Base-by-base conservation (phyloP, 257 asterid genomes). In the Salvia splendens region DNA sequence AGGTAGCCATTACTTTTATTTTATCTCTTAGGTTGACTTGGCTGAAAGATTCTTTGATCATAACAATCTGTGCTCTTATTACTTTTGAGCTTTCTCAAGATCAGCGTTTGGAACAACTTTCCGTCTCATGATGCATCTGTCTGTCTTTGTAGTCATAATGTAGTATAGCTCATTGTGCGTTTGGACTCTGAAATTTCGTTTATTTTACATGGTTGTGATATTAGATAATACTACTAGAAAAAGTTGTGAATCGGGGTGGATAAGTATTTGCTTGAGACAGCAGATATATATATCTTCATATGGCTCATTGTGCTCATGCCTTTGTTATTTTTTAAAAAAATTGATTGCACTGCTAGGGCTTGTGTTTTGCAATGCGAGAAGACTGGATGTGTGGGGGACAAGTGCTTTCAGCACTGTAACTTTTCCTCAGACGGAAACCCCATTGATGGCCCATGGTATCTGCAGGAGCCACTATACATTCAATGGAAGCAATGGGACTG, bases 401-500 rank as follows among this genome's bases (percentile, higher is more conserved):
- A 77, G 75, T 91, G 96, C 80, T 91, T 88, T 78, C 90, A 88
- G 65, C 93, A 88, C 73, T 91, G 95, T 76, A 88, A 79, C 74
- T 91, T 91, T 81, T 80, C 87, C 69, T 79, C 91, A 4, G 83
- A 74, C 68, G 93, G 84, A 24, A 79, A 78, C 61, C 73, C 81
- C 72, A 71, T 72, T 73, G 93, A 80, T 68, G 96, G 87, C 50
- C 95, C 93, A 66, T 91, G 97, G 95, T 86, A 86, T 84, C 85
- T 86, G 70, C 96, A 91, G 82, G 91, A 91, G 81, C 97, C 97
- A 75, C 91, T 91, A 70, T 88, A 86, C 77, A 40, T 82, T 51
- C 81, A 81, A 69, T 91, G 97, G 96, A 91, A 91, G 70, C 92
- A 79, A 63, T 88, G 95, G 97, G 96, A 88, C 80, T 86, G 96